These are phyloP conservation scores for Chaetomiaceae sp. DNA, from an alignment of 2,329 filamentous ascomycete species.

Conservation along the genomic window DNA sequence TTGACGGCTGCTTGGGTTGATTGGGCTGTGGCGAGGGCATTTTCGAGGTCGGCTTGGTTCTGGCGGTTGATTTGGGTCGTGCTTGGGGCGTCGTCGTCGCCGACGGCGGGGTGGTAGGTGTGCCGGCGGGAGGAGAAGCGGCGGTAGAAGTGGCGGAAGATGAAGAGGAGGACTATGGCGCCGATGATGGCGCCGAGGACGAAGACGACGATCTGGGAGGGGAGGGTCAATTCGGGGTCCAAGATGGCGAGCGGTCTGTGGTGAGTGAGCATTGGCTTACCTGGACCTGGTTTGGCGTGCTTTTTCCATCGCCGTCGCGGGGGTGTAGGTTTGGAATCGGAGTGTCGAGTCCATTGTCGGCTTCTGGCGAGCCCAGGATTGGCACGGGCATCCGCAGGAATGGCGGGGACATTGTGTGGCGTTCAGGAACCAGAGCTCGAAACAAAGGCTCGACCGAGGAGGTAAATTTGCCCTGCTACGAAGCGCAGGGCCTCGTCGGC, in stretches of 20 bases:
- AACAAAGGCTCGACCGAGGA: neutral
- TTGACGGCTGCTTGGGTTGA: conserved; percentile 15
- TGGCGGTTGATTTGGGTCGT: conserved; percentile 14
- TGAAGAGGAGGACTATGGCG: neutral
- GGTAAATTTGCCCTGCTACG: conserved; percentile 7
- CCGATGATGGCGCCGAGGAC: conserved; percentile 6
- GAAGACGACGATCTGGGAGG: conserved; percentile 9
- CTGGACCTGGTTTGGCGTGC: neutral
- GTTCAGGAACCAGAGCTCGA: neutral
- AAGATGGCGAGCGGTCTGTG: neutral
- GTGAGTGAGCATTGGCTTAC: neutral
- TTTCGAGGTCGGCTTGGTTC: conserved; percentile 18
- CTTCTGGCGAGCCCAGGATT: neutral
- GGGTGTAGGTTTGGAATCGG: neutral
- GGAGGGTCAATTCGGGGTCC: neutral
- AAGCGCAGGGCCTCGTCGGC: conserved; percentile 10
- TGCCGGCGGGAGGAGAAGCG: neutral
- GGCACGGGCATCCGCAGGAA: conserved; percentile 1
- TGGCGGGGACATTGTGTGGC: conserved; percentile 18
- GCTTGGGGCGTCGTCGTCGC: conserved; percentile 15
- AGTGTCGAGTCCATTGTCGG: neutral
- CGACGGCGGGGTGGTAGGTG: conserved; percentile 11
- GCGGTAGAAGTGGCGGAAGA: conserved; percentile 6
- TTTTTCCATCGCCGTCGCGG: neutral
- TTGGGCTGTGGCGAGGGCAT: conserved; percentile 18